These are phyloP conservation scores for Phytophthora fragariaefolia DNA, from an alignment of 352 stramenopile species.

Conservation along the genomic window DNA sequence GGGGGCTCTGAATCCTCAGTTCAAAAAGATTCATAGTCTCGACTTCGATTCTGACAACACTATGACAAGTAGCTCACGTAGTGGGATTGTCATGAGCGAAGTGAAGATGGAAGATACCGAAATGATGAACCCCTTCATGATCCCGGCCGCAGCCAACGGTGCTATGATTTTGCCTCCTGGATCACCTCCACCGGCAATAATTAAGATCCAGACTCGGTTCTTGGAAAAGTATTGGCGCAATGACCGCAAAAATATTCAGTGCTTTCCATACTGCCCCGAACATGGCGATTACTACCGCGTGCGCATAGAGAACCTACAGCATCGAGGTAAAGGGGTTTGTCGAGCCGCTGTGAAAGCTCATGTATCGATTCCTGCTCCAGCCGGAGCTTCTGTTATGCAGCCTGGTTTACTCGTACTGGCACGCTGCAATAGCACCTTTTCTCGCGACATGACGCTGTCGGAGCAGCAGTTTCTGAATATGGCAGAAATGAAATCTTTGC, in stretches of 20 bases:
- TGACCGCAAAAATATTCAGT: constrained; percentile 93
- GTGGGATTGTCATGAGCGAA: constrained; percentile 14
- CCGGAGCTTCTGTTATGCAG: constrained; percentile 34
- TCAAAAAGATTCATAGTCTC: constrained; percentile 82
- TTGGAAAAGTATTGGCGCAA: constrained; percentile 93
- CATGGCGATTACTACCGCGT: constrained; percentile 92
- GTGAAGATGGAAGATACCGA: constrained; percentile 45
- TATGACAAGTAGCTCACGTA: constrained; percentile 36
- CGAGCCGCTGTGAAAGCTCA: constrained; percentile 78
- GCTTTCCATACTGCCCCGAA: constrained; percentile 90
- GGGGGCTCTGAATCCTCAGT: constrained; percentile 21
- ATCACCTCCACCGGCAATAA: constrained; percentile 46
- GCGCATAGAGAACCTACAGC: constrained; percentile 85
- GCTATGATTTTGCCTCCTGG: constrained; percentile 22
- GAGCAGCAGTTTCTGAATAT: constrained; percentile 55
- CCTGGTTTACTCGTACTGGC: constrained; percentile 65
- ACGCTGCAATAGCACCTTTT: constrained; percentile 88
- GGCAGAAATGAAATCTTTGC: constrained; percentile 74
- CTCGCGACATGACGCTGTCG: constrained; percentile 60
- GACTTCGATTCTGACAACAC: constrained; percentile 67
- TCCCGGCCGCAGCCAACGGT: constrained; percentile 10
- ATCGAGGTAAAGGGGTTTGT: constrained; percentile 86
- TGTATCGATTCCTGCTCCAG: constrained; percentile 57
- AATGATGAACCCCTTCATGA: constrained; percentile 67
- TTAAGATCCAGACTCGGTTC: constrained; percentile 85